Evolutionary conservation across 352 stramenopile species (phyloP), one percentile per base, ranked within the genome.

Genomic region (Lagenidium sp.): DNA sequence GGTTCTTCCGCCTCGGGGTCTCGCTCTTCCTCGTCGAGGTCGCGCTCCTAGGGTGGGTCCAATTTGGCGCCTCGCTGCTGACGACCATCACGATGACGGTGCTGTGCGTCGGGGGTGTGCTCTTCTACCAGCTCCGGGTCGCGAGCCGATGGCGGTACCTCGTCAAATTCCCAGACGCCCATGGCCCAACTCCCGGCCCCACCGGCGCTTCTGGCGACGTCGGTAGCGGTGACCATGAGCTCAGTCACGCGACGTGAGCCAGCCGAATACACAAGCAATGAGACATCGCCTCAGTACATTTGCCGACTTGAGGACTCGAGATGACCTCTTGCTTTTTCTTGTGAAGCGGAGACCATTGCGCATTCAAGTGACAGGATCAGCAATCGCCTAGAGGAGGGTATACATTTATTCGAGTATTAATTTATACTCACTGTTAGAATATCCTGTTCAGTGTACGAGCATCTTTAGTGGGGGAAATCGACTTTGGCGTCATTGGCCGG

Each of bases 131-230:
- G 25, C 50, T 86, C 18, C 62, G 72, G 12, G 61, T 89, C 36
- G 65, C 72, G 31, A 86, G 75, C 50, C 55, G 67, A 22, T 92
- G 77, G 76, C 63, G 71, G 31, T 84, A 86, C 34, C 57, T 89
- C 19, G 72, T 87, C 43, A 73, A 84, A 29, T 70, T 74, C 28
- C 65, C 64, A 1, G 64, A 80, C 2, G 2, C 38, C 2, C 31
- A 11, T 34, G 41, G 13, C 32, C 21, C 20, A 26, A 24, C n/a
- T n/a, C n/a, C n/a, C n/a, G n/a, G n/a, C n/a, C n/a, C n/a, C n/a
- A n/a, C n/a, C n/a, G n/a, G n/a, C n/a, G n/a, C n/a, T n/a, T n/a
- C n/a, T n/a, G n/a, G n/a, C n/a, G n/a, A n/a, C n/a, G n/a, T n/a
- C n/a, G n/a, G n/a, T n/a, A n/a, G n/a, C 34, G 1, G 28, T 32